Conservation (phyloP, 495 filamentous ascomycete genomes). For the Thermothielavioides terrestris region DNA sequence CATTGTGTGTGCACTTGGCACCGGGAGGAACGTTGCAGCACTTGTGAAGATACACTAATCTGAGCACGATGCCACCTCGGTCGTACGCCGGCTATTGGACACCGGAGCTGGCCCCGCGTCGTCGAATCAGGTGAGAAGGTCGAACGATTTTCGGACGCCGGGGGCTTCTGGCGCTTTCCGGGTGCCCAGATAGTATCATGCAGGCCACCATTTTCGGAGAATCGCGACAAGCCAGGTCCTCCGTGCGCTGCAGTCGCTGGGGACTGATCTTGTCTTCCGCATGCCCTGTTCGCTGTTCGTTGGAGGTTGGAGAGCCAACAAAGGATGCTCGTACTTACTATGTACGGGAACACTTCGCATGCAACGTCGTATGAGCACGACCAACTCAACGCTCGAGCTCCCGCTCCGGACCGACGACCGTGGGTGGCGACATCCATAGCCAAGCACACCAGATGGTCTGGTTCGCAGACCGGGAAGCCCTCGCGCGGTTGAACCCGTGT, state of each 20-base stretch:
- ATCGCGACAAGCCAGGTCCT: not conserved
- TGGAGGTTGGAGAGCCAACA: no score
- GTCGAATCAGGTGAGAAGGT: not conserved
- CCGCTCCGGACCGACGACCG: conserved; percentile 6
- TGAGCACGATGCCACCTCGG: no score
- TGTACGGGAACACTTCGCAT: no score
- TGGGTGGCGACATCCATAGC: conserved; percentile 1
- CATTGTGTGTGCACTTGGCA: no score
- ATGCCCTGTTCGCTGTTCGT: no score
- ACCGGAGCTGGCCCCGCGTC: not conserved
- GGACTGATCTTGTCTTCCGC: no score
- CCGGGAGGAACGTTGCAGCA: no score
- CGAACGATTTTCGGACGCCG: not conserved
- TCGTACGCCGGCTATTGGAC: conserved; percentile 7
- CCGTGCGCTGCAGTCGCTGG: not conserved
- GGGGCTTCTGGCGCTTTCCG: not conserved
- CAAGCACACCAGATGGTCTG: conserved; percentile 8
- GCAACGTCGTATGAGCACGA: no score
- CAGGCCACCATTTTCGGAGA: conserved; percentile 13
- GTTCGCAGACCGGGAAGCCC: conserved; percentile 5
- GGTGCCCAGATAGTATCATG: conserved; percentile 11
- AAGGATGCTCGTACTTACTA: no score
- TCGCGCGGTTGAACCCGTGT: conserved; percentile 12
- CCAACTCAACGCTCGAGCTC: not conserved
- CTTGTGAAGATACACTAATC: no score